Evolutionary conservation across 1,284 basidiomycete genomes (phyloP), one percentile per base, ranked within the genome.

Genomic region (Phylloporus sp.): DNA sequence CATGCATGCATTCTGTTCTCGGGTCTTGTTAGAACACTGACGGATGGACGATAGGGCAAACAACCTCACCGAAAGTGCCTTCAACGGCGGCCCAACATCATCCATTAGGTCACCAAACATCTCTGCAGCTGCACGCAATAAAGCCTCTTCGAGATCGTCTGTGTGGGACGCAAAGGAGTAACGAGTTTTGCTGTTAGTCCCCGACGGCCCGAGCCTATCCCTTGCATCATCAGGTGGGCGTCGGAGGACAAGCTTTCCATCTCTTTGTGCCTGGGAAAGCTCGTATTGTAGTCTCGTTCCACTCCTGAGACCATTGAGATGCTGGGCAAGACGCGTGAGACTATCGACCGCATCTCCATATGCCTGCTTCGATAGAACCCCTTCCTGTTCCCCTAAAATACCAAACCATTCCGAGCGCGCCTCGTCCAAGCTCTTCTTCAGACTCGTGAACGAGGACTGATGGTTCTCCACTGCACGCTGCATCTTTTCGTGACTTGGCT

Each of bases 251-350:
- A 87, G 72, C 62, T 81, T 84, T 31, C 83, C 86, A 15, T 88
- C 85, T 12, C 84, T 77, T 29, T 87, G 86, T 1, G 91, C 90
- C 69, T 83, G 84, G 24, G 91, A 87, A 39, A 98, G 77, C 56
- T 95, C 92, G 64, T 91, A 88, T 72, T 97, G 95, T 34, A 98
- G 76, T 37, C 87, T 84, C 4, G 92, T 94, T 1, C 94, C 92
- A 63, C 92, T 90, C 52, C 96, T 80, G 62, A 98, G 79, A 26
- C 95, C 94, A 58, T 91, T 95, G 47, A 98, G 78, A 78, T 98
- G 95, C 72, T 98, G 96, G 1, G 93, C 96, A 6, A 98, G 84
- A 22, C 94, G 82, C 64, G 92, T 95, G 71, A 98, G 81, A 66
- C 89, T 91, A 61, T 88, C 88, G 8, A 97, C 89, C 0, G 93